Percentiles rank a stretch among this genome's conserved stretches.
phyloP scores from a whole-genome alignment of 306 rosid genomes.

The Neltuma alba region DNA sequence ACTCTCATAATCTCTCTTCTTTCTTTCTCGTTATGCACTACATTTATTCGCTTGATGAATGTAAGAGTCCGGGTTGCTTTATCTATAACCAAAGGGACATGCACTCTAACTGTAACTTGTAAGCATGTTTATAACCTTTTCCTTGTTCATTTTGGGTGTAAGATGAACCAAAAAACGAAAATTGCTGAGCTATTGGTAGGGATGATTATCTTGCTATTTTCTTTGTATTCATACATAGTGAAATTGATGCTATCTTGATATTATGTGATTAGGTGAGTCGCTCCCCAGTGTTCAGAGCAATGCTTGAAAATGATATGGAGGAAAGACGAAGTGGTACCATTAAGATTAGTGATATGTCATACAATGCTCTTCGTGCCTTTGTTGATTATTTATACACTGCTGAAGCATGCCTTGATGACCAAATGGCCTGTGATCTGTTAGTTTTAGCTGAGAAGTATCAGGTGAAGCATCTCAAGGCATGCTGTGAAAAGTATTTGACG shows the following conservation, averaged over 20 bases:
- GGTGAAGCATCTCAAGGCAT: conserved; percentile 75
- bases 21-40: not conserved
- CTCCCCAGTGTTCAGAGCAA: conserved; percentile 84
- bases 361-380: conserved; percentile 71
- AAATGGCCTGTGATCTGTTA: conserved; percentile 69
- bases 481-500: conserved; percentile 72
- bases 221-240: conserved; percentile 3
- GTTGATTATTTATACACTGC: conserved; percentile 79
- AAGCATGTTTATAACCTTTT: not conserved
- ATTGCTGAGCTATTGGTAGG: conserved; percentile 8
- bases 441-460: conserved; percentile 77
- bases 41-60: not conserved
- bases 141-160: not conserved
- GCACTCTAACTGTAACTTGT: not conserved
- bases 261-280: conserved; percentile 57
- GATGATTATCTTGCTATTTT: not conserved
- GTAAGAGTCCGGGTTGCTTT: not conserved
- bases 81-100: not conserved
- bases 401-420: conserved; percentile 73
- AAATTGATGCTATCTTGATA: conserved; percentile 23
- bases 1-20: not conserved
- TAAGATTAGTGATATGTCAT: conserved; percentile 70
- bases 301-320: conserved; percentile 87
- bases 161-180: not conserved
- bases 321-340: conserved; percentile 85